Evolutionary conservation across 805 yeast genomes (phyloP), one percentile per base, ranked within the genome.

Genomic region (Candida sakaeoensis): DNA sequence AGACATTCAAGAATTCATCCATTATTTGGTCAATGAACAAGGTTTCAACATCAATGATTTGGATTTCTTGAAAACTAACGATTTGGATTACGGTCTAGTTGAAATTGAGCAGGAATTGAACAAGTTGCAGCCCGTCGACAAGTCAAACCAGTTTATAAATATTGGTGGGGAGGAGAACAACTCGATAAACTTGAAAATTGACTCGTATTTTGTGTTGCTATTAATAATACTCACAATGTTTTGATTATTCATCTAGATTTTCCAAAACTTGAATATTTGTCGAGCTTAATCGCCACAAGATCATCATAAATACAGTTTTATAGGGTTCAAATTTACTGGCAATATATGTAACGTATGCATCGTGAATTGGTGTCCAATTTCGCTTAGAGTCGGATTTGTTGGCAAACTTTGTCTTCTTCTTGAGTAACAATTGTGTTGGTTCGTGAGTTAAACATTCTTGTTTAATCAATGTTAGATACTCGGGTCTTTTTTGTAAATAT

Each of bases 211-310:
- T 33, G 39, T 24, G 4, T 29, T 35, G 21, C 10, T 42, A 9
- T 15, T 42, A 8, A n/a, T 42, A n/a, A 4, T 32, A 26, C 10
- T 42, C 15, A 13, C 32, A 15, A 9, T 27, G 4, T 15, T n/a
- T 23, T 33, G 16, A 38, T 22, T 39, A 34, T 26, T 38, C 42
- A 10, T 50, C 53, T 18, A 39, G 23, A 15, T 46, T 47, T 24
- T 57, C 65, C 37, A 69, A 51, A 2, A 64, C 79, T 1, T 73
- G 81, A 33, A 82, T 65, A 41, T 74, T 65, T 1, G 84, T 79
- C 24, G 76, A 66, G 15, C 85, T 71, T 18, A 84, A 48, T 44
- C 89, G 70, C 96, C 96, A 88, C 45, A 86, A 54, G 2, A 85
- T 47, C 52, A 83, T 54, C 86, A 84, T 85, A 37, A 85, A 73